Evolutionary conservation across 176 grass and related monocot species (phyloP).

Genomic region (Calamus simplicifolius): DNA sequence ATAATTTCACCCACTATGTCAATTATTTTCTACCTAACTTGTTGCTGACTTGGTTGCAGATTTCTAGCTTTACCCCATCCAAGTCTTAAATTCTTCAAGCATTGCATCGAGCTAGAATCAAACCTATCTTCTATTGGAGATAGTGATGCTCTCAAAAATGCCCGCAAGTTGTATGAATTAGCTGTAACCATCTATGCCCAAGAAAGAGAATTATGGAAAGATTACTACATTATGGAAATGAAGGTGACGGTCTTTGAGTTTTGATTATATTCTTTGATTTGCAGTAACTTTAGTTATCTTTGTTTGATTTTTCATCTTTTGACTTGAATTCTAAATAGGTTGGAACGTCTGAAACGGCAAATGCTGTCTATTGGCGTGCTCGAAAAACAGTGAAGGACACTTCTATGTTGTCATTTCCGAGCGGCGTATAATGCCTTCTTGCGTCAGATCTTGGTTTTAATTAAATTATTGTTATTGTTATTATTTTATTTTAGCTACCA

Average conservation of each 20-base stretch:
- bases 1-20: no score
- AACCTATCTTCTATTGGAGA: conserved; percentile 38
- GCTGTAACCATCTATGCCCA: conserved; percentile 33
- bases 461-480: neutral
- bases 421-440: no score
- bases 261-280: neutral
- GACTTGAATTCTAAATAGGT: conserved; percentile 10
- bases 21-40: neutral
- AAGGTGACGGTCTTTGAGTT: conserved; percentile 24
- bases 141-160: conserved; percentile 18
- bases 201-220: conserved; percentile 45
- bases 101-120: conserved; percentile 52
- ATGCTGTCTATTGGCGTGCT: conserved; percentile 43
- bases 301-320: conserved; percentile 3
- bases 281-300: no score
- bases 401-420: no score
- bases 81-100: conserved; percentile 52
- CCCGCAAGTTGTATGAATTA: conserved; percentile 43
- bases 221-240: conserved; percentile 54
- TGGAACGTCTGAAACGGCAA: conserved; percentile 50
- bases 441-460: neutral
- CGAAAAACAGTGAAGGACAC: no score
- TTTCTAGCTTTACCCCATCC: conserved; percentile 50
- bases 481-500: neutral
- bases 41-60: conserved; percentile 13